These are phyloP conservation scores for Cornus controversa DNA, from an alignment of 148 eudicot genomes.

Conservation along the genomic window DNA sequence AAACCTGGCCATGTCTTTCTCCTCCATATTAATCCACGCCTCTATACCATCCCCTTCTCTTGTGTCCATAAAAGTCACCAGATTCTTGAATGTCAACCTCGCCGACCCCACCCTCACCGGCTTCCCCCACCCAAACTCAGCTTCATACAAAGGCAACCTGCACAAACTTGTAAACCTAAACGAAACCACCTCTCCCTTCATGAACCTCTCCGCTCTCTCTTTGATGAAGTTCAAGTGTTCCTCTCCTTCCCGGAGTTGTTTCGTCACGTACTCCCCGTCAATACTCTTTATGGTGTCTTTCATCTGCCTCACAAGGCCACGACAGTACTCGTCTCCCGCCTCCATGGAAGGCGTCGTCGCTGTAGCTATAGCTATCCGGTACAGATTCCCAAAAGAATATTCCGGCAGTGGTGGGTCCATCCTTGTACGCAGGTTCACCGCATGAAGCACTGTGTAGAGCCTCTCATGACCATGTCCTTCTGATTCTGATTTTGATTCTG, in stretches of 20 bases:
- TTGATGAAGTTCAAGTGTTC: constrained; percentile 13
- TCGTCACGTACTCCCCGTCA: background rate
- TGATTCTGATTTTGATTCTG: background rate
- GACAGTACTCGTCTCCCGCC: background rate
- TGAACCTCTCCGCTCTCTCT: background rate
- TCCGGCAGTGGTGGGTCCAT: constrained; percentile 4
- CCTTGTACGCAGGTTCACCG: constrained; percentile 17
- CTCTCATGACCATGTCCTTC: background rate
- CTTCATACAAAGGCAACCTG: constrained; percentile 20
- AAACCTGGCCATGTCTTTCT: constrained; percentile 9
- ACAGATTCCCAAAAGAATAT: constrained; percentile 27
- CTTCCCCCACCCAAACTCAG: constrained; percentile 41
- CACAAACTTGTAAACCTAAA: constrained; percentile 25
- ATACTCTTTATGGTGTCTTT: constrained; percentile 3
- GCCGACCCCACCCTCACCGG: constrained; percentile 20
- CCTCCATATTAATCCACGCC: constrained; percentile 2
- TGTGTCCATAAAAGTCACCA: constrained; percentile 14
- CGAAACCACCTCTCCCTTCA: constrained; percentile 14
- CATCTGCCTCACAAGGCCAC: constrained; percentile 8
- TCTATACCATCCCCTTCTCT: constrained; percentile 2
- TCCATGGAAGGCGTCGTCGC: background rate
- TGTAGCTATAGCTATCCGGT: constrained; percentile 1
- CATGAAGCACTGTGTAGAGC: constrained; percentile 6
- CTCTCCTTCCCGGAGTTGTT: constrained; percentile 13
- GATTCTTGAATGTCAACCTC: background rate